phyloP scores from a whole-genome alignment of 305 asterid species.

The Fraxinus albicans region DNA sequence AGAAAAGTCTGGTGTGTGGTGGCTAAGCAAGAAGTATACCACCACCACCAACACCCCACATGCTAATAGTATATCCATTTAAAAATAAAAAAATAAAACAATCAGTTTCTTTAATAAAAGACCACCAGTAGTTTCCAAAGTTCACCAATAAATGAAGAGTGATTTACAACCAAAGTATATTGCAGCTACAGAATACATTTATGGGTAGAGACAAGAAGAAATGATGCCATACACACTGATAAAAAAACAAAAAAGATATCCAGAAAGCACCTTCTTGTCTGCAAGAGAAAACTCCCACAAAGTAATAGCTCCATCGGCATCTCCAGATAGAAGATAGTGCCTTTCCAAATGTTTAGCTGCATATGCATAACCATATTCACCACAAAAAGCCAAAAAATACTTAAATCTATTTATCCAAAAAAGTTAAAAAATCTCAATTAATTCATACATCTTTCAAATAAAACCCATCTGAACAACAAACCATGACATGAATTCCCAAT shows the following conservation, averaged over 20 bases:
- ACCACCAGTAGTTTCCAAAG: background rate
- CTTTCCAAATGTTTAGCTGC: slow-evolving; percentile 61
- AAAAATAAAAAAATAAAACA: background rate
- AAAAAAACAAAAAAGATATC: background rate
- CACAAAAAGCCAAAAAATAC: slow-evolving; percentile 14
- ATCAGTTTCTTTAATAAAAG: background rate
- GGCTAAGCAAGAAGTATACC: background rate
- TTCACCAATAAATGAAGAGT: background rate
- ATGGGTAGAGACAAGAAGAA: background rate
- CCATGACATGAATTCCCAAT: slow-evolving; percentile 7
- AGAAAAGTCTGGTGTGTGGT: background rate
- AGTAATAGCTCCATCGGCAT: slow-evolving; percentile 76
- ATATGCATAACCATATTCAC: background rate
- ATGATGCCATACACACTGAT: background rate
- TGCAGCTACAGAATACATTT: background rate
- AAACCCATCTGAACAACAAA: slow-evolving; percentile 1
- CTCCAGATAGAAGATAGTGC: slow-evolving; percentile 84
- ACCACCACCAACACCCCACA: background rate
- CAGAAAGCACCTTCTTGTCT: slow-evolving; percentile 57
- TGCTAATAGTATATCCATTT: background rate
- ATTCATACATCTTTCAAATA: background rate
- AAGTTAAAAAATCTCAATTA: slow-evolving; percentile 1
- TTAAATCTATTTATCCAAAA: background rate
- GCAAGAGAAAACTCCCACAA: slow-evolving; percentile 73
- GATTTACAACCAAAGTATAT: background rate